Base-by-base conservation (phyloP, 179 eudicot species). In the Spergularia azorica region DNA sequence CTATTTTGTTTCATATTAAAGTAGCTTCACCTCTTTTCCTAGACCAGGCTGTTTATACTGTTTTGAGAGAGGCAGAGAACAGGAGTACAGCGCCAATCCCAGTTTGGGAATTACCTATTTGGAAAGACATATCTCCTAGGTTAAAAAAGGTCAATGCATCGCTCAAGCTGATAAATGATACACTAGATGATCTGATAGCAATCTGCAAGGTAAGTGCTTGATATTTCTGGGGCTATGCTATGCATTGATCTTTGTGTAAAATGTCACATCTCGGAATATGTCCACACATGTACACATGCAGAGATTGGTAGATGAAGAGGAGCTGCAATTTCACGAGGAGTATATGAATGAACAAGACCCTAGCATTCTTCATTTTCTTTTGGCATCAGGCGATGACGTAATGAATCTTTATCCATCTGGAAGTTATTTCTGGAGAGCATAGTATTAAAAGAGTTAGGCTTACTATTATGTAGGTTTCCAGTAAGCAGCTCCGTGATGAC, bases 401-500 rank as follows among this genome's bases (percentile, higher is more conserved):
- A 74, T 85, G n/a, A 48, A 17, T 46, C 63, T 26, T 63, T 68
- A 13, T 62, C 0, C 71, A 51, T 66, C 61, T 20, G 62, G 52
- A 41, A 68, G 39, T 18, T 79, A 2, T 76, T 64, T 51, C 50
- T 71, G 36, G 71, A 46, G 60, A 32, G 62, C 74, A 18, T 39
- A 80, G 63, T 59, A 4, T 57, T 16, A 50, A 26, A 68, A 61
- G 3, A 32, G 14, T 58, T 66, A 26, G 13, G 58, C 75, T 66
- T 48, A 55, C 39, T 63, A 50, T 51, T 80, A 41, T 84, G 83
- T 79, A 95, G 99, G 98, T 95, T 79, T 84, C 98, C 57, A 93
- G 99, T 87, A 95, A 95, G 95, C 99, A 95, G 85, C 95, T 95
- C 36, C 98, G 98, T 60, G 99, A 95, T 85, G 99, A 95, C 82